Base-by-base conservation (phyloP, 164 flowering plant genomes). In the Cinnamomum micranthum region DNA sequence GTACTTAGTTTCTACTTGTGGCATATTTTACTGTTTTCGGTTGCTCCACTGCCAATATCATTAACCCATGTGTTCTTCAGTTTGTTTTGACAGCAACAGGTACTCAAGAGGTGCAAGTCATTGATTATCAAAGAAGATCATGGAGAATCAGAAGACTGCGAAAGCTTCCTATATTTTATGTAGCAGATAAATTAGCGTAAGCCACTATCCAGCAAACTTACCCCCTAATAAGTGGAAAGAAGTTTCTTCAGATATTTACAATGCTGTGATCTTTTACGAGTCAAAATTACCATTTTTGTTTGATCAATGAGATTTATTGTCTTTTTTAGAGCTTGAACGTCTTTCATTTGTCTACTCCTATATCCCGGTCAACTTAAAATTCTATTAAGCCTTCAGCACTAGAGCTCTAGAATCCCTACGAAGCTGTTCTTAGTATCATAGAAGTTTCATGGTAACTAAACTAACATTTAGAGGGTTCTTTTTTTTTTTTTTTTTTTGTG, bases 51-150 rank as follows among this genome's bases (percentile, higher is more conserved):
- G 60, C n/a, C 20, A 55, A 17, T 55, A 55, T 55, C 60, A 55
- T 17, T 55, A 5, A 14, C 60, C 60, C n/a, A 11, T 17, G 4
- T 55, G 60, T 15, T 55, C 47, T 84, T 60, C 80, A 93, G 98
- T 95, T 95, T 88, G 98, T 95, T 77, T 81, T 95, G 75, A 84
- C 94, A 68, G 99, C 99, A 74, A 85, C 92, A 47, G 85, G 88
- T 70, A 88, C 98, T 52, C 87, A 83, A 70, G 89, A 85, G 74
- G 96, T 92, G 74, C 76, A 84, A 68, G 81, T 84, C 17, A 81
- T 92, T 68, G 69, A 78, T 68, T 82, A 83, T 71, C 88, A 79
- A 70, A 88, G 87, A 82, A 90, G 72, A 74, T 83, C 77, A 76
- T 82, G 89, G 91, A 81, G 63, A 77, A 84, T 88, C 77, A 83